Evolutionary conservation across 495 filamentous ascomycete species (phyloP).

Genomic region (Hypoxylon lienhwacheense): DNA sequence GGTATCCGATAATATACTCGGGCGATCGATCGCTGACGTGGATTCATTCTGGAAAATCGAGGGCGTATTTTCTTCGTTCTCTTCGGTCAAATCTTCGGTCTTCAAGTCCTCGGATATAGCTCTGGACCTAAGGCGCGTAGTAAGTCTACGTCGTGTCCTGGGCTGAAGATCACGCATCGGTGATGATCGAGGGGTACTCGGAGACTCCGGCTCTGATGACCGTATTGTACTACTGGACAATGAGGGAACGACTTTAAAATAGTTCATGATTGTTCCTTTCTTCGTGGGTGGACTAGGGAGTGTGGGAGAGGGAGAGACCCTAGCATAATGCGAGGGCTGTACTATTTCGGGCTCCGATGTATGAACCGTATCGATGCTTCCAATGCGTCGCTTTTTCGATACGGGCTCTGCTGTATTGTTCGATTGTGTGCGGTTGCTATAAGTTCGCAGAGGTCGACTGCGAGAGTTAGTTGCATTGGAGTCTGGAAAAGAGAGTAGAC

Average conservation of each 20-base stretch:
- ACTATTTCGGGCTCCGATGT: neutral
- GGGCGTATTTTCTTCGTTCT: neutral
- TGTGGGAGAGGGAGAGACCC: slow-evolving; percentile 9
- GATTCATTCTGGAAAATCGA: neutral
- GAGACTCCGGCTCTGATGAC: slow-evolving; percentile 18
- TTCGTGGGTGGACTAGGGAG: slow-evolving; percentile 25
- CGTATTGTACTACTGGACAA: slow-evolving; percentile 13
- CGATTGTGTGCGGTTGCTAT: slow-evolving; percentile 41
- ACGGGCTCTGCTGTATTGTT: slow-evolving; percentile 16
- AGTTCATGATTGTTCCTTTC: slow-evolving; percentile 47
- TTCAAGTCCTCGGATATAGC: slow-evolving; percentile 9
- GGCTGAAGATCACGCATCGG: neutral
- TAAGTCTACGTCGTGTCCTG: slow-evolving; percentile 43
- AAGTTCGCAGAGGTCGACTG: slow-evolving; percentile 49
- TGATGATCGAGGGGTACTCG: slow-evolving; percentile 39
- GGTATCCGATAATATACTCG: slow-evolving; percentile 5
- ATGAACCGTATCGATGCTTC: neutral
- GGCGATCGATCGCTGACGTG: neutral
- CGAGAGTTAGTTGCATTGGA: slow-evolving; percentile 1
- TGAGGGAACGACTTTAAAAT: slow-evolving; percentile 42
- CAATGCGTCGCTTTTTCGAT: slow-evolving; percentile 24
- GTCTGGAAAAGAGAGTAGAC: neutral
- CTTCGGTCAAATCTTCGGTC: neutral
- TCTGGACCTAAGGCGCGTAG: slow-evolving; percentile 34
- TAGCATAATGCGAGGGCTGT: neutral